These are phyloP conservation scores for Lasiosphaeriaceae sp. DNA, from an alignment of 495 filamentous ascomycete genomes.

Conservation along the genomic window DNA sequence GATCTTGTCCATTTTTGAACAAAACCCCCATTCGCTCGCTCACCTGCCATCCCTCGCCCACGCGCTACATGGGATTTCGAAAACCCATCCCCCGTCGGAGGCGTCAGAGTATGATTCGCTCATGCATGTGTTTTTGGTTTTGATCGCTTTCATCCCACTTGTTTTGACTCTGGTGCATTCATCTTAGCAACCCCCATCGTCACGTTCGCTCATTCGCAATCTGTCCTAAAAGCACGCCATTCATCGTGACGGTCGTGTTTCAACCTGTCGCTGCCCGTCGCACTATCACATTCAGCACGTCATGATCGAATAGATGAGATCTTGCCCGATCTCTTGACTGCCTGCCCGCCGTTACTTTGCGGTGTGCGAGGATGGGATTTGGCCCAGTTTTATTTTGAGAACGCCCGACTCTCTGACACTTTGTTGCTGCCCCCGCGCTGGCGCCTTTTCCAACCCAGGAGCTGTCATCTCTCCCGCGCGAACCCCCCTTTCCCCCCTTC, in stretches of 20 bases:
- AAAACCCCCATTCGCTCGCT: too few relatives aligned
- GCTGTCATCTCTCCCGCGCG: background rate
- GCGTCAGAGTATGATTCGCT: background rate
- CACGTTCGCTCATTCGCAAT: slow-evolving; percentile 3
- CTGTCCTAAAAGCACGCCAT: slow-evolving; percentile 8
- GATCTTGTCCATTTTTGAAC: too few relatives aligned
- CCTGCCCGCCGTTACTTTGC: background rate
- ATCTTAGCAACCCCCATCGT: background rate
- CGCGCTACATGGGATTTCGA: background rate
- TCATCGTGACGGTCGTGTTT: background rate
- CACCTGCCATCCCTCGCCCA: too few relatives aligned
- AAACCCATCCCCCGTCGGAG: background rate
- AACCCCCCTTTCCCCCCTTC: background rate
- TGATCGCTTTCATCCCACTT: background rate
- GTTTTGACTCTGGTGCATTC: background rate
- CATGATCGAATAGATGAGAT: background rate
- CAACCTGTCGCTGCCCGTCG: background rate
- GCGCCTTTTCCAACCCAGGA: background rate
- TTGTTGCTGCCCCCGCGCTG: background rate
- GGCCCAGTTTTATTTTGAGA: background rate
- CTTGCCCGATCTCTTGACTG: background rate
- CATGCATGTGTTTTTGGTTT: background rate
- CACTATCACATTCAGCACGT: background rate
- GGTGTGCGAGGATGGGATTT: too few relatives aligned
- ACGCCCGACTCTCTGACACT: background rate